phyloP scores from a whole-genome alignment of 75 land plant species.

The Larix kaempferi region DNA sequence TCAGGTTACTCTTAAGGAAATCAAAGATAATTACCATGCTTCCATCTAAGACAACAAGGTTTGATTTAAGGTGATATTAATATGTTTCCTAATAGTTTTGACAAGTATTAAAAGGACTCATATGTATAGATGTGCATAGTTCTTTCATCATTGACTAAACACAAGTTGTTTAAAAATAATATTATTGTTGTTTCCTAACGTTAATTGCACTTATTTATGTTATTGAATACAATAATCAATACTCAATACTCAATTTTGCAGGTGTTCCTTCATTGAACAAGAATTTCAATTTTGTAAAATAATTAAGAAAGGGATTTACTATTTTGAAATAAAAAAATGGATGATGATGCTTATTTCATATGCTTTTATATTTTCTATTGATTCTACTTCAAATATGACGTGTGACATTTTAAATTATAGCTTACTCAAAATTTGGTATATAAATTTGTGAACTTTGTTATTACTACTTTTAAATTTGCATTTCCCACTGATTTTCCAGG shows the following conservation, averaged over 20 bases:
- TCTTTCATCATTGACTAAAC: neutral
- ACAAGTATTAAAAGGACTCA: neutral
- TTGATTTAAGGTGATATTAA: constrained; percentile 71
- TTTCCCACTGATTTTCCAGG: constrained; percentile 25
- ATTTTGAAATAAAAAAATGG: no score
- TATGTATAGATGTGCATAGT: neutral
- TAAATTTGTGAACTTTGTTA: no score
- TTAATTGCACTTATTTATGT: neutral
- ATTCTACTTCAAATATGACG: neutral
- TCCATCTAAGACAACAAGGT: constrained; percentile 79
- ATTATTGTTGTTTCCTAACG: neutral
- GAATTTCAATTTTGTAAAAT: no score
- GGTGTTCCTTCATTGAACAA: no score
- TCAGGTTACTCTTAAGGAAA: constrained; percentile 80
- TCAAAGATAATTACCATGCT: constrained; percentile 85
- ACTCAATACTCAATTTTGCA: no score
- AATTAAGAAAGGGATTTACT: no score
- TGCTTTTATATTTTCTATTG: neutral
- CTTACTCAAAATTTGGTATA: neutral
- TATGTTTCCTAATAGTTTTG: neutral
- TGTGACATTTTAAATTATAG: neutral
- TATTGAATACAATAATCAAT: no score
- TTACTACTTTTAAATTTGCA: neutral
- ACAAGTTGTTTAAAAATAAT: neutral
- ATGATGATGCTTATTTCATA: no score